Base-by-base conservation (phyloP, 257 asterid genomes). In the Leonotis leonurus region DNA sequence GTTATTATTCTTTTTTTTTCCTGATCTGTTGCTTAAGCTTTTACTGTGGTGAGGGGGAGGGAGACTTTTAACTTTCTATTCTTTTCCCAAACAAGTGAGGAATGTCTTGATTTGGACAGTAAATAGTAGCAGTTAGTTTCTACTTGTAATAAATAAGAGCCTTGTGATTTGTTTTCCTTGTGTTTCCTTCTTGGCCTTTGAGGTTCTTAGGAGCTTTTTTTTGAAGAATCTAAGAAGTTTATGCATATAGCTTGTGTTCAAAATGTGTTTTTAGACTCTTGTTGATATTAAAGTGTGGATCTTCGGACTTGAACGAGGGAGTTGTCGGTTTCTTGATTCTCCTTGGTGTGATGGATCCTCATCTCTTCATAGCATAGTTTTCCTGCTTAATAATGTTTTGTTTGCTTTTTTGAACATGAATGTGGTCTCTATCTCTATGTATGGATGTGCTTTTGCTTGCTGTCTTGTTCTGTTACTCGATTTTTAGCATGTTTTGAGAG, bases 11-110 rank as follows among this genome's bases (percentile, higher is more conserved):
- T 33, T 54, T 33, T 62, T 75, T 37, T 11, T 52, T 74, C 76
- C 62, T 73, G 80, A 50, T 62, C 75, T 68, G 78, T 60, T 63
- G 55, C 69, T 20, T 50, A n/a, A n/a, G n/a, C n/a, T n/a, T n/a
- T n/a, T n/a, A n/a, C 25, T 50, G 2, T 6, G 25, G 3, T 48
- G n/a, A 44, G 73, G 41, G 62, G 67, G 66, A 67, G 27, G 55
- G 40, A 41, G 56, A 48, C 30, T 75, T 61, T 70, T 46, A n/a
- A 36, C 55, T 39, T 40, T 64, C 14, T 71, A 12, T 45, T 40
- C 62, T 24, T 12, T 68, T 56, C 22, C 43, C 69, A 10, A 16
- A 30, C 8, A 27, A 10, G 20, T 22, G 57, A 24, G 43, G 60
- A 66, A 65, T 52, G 55, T 50, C 62, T 36, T 72, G 77, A 20